Percentiles rank a stretch among this genome's conserved stretches.
Evolutionary conservation across 1,284 basidiomycete genomes (phyloP).

Genomic region (Phaffia rhodozyma): DNA sequence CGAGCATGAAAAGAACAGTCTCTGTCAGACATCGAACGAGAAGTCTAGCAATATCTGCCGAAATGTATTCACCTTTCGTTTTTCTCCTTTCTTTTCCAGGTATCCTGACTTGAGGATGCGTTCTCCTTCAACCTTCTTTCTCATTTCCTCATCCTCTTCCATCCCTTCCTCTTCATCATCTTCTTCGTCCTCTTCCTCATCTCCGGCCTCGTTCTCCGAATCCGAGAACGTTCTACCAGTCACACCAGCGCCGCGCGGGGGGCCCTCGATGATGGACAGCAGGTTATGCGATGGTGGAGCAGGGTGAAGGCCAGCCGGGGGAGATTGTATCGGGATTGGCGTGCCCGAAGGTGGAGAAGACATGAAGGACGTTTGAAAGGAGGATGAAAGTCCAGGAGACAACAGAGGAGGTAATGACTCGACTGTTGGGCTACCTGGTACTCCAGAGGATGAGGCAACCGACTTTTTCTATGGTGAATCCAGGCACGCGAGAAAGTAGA

Average conservation of each 20-base stretch:
- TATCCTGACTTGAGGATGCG: conserved; percentile 79
- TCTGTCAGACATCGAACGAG: conserved; percentile 16
- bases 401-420: no score
- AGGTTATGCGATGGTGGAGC: no score
- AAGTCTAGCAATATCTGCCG: background rate
- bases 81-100: conserved; percentile 89
- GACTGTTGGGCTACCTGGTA: no score
- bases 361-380: no score
- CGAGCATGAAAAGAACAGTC: conserved; percentile 11
- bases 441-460: no score
- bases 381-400: no score
- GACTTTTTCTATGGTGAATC: no score
- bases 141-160: conserved; percentile 38
- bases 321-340: no score
- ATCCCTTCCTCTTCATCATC: conserved; percentile 41
- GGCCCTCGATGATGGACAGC: no score
- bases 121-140: conserved; percentile 54
- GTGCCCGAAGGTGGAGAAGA: no score
- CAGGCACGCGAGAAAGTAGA: no score
- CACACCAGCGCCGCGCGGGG: conserved; percentile 3
- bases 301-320: no score
- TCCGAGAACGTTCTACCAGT: conserved; percentile 47
- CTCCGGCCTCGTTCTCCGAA: conserved; percentile 60
- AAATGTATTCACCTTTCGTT: conserved; percentile 62
- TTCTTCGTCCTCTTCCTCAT: conserved; percentile 51